Conservation (phyloP, 352 stramenopile genomes). For the Globisporangium parvum region DNA sequence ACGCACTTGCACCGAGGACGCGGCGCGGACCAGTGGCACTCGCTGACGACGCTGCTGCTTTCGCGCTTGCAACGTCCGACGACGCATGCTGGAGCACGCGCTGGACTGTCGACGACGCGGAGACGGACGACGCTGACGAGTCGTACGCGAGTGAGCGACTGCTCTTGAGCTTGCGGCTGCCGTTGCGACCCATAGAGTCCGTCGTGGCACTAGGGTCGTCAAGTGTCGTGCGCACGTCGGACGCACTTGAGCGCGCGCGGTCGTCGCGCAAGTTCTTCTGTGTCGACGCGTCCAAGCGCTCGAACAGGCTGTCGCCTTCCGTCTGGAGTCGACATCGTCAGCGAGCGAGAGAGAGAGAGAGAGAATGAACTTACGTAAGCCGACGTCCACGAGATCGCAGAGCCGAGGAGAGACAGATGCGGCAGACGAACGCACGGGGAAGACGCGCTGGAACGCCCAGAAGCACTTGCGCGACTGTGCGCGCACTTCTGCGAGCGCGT, state of each 20-base stretch:
- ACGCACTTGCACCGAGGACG: conserved; percentile 13
- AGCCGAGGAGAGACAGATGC: background rate
- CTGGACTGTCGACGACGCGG: conserved; percentile 9
- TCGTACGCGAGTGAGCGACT: conserved; percentile 12
- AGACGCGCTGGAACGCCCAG: conserved; percentile 68
- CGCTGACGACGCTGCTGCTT: background rate
- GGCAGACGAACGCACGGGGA: conserved; percentile 27
- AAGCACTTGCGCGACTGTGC: conserved; percentile 73
- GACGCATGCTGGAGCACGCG: conserved; percentile 16
- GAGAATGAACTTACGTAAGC: too few species aligned
- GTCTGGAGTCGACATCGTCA: conserved; percentile 13
- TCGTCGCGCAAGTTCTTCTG: conserved; percentile 55
- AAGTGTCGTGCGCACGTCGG: background rate
- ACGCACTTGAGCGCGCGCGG: conserved; percentile 18
- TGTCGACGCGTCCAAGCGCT: conserved; percentile 58
- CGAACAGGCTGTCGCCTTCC: conserved; percentile 47
- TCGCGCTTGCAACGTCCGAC: conserved; percentile 1
- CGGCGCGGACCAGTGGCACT: conserved; percentile 18
- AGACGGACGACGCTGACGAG: background rate
- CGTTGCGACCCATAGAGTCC: conserved; percentile 1
- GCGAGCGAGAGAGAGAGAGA: conserved; percentile 2
- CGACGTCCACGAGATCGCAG: too few species aligned
- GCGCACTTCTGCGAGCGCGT: conserved; percentile 70
- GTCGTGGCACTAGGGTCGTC: background rate
- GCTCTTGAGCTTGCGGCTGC: conserved; percentile 9